A percentile compares a stretch with the other conserved stretches of the same genome.
phyloP scores from a whole-genome alignment of 192 early-diverging fungal species.

The Coemansia sp. region DNA sequence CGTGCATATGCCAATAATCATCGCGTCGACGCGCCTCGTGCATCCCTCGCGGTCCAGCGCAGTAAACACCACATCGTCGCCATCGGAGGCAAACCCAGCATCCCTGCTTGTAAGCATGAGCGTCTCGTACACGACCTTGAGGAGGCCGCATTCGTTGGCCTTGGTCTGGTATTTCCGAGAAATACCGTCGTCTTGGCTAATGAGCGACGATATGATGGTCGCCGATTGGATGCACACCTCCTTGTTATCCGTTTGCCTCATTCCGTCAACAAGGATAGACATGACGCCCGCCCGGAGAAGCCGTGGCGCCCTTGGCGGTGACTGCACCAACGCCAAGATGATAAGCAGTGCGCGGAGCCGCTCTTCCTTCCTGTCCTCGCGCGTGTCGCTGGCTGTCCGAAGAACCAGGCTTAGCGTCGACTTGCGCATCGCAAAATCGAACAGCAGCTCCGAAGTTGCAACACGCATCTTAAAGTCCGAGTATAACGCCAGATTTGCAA shows the following conservation, averaged over 20 bases:
- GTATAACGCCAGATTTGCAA: background rate
- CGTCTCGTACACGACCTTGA: constrained; percentile 12
- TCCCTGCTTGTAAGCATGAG: constrained; percentile 10
- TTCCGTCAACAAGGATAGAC: constrained; percentile 16
- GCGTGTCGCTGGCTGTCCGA: background rate
- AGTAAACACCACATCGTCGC: background rate
- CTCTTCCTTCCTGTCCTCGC: background rate
- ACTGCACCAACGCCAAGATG: constrained; percentile 24
- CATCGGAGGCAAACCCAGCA: background rate
- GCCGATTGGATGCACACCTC: constrained; percentile 23
- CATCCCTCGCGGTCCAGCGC: background rate
- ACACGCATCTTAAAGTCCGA: constrained; percentile 18
- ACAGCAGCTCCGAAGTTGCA: constrained; percentile 29
- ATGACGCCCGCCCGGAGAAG: constrained; percentile 22
- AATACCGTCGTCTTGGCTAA: constrained; percentile 10
- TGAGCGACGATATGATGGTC: constrained; percentile 19
- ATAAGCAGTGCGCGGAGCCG: constrained; percentile 17
- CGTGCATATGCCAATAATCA: constrained; percentile 19
- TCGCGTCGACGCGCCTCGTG: background rate
- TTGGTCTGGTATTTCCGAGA: constrained; percentile 10
- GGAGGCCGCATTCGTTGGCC: constrained; percentile 24
- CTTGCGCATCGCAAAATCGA: constrained; percentile 22
- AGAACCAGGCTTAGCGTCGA: constrained; percentile 21
- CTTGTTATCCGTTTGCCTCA: constrained; percentile 14
- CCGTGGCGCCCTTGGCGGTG: constrained; percentile 6